phyloP scores from a whole-genome alignment of 257 asterid genomes.

The Linderniella brevidens region DNA sequence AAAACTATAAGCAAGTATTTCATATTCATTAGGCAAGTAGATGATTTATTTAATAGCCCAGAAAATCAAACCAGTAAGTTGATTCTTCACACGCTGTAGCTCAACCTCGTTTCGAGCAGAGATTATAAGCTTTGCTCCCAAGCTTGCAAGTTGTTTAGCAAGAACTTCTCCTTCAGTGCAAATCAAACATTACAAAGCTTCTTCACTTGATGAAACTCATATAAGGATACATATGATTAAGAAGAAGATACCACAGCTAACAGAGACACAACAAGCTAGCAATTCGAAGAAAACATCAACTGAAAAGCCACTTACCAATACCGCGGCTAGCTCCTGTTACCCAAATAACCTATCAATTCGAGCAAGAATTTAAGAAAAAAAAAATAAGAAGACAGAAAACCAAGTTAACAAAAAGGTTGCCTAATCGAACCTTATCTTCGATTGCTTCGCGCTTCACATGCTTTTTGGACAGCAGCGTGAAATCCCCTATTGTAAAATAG shows the following conservation, averaged over 20 bases:
- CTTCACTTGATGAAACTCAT: too few relatives aligned
- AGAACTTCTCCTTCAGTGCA: constrained; percentile 58
- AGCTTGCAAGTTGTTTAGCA: constrained; percentile 73
- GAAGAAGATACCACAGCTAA: constrained; percentile 4
- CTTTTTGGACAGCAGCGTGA: constrained; percentile 59
- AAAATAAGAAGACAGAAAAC: not conserved
- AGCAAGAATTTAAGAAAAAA: not conserved
- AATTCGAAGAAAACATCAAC: too few relatives aligned
- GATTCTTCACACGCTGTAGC: constrained; percentile 60
- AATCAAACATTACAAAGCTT: too few relatives aligned
- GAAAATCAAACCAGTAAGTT: constrained; percentile 40
- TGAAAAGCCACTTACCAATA: too few relatives aligned
- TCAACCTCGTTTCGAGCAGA: constrained; percentile 90
- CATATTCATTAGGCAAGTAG: not conserved
- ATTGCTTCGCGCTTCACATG: constrained; percentile 66
- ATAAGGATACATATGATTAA: constrained; percentile 12
- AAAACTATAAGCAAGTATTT: constrained; percentile 6
- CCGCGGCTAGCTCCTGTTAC: constrained; percentile 98
- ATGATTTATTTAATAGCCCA: too few relatives aligned
- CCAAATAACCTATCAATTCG: constrained; percentile 67
- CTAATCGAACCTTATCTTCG: constrained; percentile 57
- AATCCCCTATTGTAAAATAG: constrained; percentile 42
- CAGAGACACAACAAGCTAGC: too few relatives aligned
- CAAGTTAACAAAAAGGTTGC: constrained; percentile 2
- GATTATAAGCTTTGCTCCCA: constrained; percentile 89